Percentiles rank a stretch among this genome's conserved stretches.
phyloP scores from a whole-genome alignment of 768 basidiomycete species.

The Nidula microcarpa region DNA sequence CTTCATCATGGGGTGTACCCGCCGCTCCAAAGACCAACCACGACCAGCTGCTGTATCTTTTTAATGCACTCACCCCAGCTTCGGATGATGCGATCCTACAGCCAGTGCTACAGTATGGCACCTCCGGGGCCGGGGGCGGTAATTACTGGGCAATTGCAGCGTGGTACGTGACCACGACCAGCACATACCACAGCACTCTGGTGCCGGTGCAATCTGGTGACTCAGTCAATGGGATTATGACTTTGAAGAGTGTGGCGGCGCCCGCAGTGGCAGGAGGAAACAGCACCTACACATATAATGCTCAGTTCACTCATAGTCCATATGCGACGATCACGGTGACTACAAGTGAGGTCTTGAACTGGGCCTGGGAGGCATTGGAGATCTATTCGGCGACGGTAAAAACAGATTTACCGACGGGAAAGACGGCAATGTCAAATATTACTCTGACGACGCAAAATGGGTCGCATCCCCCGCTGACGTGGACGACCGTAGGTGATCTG shows the following conservation, averaged over 20 bases:
- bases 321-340: neutral
- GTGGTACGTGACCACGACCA: slow-evolving; percentile 11
- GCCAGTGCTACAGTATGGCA: slow-evolving; percentile 19
- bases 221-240: neutral
- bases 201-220: neutral
- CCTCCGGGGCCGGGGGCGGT: slow-evolving; percentile 16
- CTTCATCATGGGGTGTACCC: slow-evolving; percentile 16
- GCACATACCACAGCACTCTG: neutral
- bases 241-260: neutral
- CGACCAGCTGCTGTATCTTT: slow-evolving; percentile 17
- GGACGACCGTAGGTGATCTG: neutral
- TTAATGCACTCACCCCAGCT: slow-evolving; percentile 9
- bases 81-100: slow-evolving; percentile 13
- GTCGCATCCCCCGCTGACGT: neutral
- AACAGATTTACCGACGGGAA: neutral
- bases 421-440: neutral
- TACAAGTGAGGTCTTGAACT: neutral
- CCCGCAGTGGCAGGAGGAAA: neutral
- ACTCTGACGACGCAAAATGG: neutral
- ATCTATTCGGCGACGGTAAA: neutral
- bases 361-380: neutral
- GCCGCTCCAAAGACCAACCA: slow-evolving; percentile 8
- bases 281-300: neutral
- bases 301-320: neutral
- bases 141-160: slow-evolving; percentile 18